These are phyloP conservation scores for Pseudozyma hubeiensis DNA, from an alignment of 1,284 basidiomycete species.

Conservation along the genomic window DNA sequence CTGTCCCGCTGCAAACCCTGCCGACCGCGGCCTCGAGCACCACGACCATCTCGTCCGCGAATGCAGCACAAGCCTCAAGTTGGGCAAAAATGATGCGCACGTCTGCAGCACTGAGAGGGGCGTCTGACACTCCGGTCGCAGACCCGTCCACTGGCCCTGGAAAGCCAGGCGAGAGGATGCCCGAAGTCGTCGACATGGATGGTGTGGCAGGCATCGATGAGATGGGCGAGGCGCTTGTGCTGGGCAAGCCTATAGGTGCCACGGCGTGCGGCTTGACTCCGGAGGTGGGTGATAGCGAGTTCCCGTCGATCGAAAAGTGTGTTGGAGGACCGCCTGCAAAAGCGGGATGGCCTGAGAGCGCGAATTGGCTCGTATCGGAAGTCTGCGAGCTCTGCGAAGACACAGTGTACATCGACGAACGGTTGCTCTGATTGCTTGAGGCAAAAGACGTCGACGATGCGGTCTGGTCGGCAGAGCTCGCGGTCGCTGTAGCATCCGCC, in stretches of 20 bases:
- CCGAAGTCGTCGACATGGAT: conserved; percentile 20
- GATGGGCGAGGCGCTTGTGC: conserved; percentile 11
- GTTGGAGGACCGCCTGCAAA: conserved; percentile 15
- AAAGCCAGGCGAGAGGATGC: conserved; percentile 7
- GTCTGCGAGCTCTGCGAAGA: conserved; percentile 63
- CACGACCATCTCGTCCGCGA: conserved; percentile 76
- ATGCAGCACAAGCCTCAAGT: conserved; percentile 78
- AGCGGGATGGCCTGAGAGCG: conserved; percentile 17
- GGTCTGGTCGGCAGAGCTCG: conserved; percentile 15
- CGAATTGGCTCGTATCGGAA: conserved; percentile 42
- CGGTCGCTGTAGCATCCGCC: conserved; percentile 30
- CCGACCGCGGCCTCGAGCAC: conserved; percentile 69
- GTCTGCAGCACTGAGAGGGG: conserved; percentile 77
- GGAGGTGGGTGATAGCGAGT: conserved; percentile 11
- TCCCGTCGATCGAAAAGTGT: conserved; percentile 28
- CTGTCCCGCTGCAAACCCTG: conserved; percentile 23
- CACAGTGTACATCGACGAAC: conserved; percentile 59
- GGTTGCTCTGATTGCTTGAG: conserved; percentile 58
- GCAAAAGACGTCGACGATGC: conserved; percentile 34
- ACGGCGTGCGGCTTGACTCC: conserved; percentile 10
- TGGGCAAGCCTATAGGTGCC: conserved; percentile 2
- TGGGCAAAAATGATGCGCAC: conserved; percentile 82
- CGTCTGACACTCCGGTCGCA: conserved; percentile 16
- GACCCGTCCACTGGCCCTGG: conserved; percentile 7
- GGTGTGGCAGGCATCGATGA: conserved; percentile 29